Base-by-base conservation (phyloP, 441 rosid species). In the Corymbia calophylla region DNA sequence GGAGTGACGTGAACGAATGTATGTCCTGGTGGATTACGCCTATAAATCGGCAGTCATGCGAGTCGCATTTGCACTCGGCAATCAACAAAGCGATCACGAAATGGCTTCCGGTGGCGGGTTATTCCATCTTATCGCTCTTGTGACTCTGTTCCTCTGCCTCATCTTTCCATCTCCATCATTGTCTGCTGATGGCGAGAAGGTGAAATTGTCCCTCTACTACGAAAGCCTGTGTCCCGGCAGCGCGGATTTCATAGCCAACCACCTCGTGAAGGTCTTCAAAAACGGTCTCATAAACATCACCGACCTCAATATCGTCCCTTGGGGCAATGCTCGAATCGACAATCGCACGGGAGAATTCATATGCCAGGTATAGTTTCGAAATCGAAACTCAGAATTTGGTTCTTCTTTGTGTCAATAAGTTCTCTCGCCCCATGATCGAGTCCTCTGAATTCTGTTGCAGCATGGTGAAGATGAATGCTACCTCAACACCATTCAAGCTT, bases 401-500 rank as follows among this genome's bases (percentile, higher is more conserved):
- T 88, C 89, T 60, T 44, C 55, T 44, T 58, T 11, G 29, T 31
- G 49, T 66, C 51, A 23, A 44, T 23, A 23, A 39, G 17, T 44
- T 77, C 51, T 44, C 51, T 77, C 17, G 6, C 18, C 17, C 1
- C 1, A 8, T 77, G 84, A 77, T 73, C 27, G 21, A 23, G 51
- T 77, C 51, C 18, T 23, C 84, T 77, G 82, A 73, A 73, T 73
- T 35, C 47, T 73, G 49, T 53, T 92, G 89, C 93, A 94, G 96
- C 96, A 95, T 81, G 95, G 95, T 17, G 93, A 92, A 85, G 92
- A 92, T 53, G 96, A 95, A 93, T 95, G 98, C 93, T 89, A 92
- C 31, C 91, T 97, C 51, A 94, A 95, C 85, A 85, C 94, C n/a
- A 94, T 96, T 66, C 96, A 97, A 62, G 97, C 97, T 21, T 96